Base-by-base conservation (phyloP, 2,329 filamentous ascomycete genomes). In the Mollisia scopiformis region DNA sequence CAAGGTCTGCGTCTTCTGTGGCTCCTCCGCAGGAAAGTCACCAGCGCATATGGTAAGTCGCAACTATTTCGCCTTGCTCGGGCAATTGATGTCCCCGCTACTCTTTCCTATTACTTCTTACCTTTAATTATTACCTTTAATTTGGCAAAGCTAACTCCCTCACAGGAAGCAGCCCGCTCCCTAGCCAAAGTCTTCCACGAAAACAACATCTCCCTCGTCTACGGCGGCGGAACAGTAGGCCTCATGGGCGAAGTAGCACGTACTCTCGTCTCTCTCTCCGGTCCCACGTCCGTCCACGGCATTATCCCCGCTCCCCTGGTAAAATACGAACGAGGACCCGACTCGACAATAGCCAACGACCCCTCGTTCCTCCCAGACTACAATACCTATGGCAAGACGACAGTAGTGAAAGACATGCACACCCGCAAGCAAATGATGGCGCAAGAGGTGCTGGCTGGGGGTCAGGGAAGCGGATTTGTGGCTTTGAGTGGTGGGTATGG, bases 391-490 rank as follows among this genome's bases (percentile, higher is more conserved):
- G 95, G 95, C 10, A 81, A 83, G 46, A 97, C 93, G 13, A 97
- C 93, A 0, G 87, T 97, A 8, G 95, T 98, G 28, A 84, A 87
- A 68, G 93, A 97, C 74, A 99, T 99, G 95, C 95, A 99, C 78
- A 93, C 92, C 43, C 87, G 95, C 66, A 99, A 99, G 81, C 87
- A 90, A 68, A 83, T 95, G 79, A 98, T 99, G 95, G 94, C 93
- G 6, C 82, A 87, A 69, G 90, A 94, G 75, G 93, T 98, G 16
- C 84, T 96, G 25, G 84, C 86, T 21, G 92, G 92, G 27, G 93
- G 90, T 0, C 87, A 88, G 0, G 94, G 94, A 1, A 89, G 87
- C 59, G 94, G 94, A 13, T 99, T 99, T 78, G 87, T 99, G 41
- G 93, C 93, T 28, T 79, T 99, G 61, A 87, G 85, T 58, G 94